Evolutionary conservation across 1,284 basidiomycete genomes (phyloP).

Genomic region (Takashimella tepidaria): DNA sequence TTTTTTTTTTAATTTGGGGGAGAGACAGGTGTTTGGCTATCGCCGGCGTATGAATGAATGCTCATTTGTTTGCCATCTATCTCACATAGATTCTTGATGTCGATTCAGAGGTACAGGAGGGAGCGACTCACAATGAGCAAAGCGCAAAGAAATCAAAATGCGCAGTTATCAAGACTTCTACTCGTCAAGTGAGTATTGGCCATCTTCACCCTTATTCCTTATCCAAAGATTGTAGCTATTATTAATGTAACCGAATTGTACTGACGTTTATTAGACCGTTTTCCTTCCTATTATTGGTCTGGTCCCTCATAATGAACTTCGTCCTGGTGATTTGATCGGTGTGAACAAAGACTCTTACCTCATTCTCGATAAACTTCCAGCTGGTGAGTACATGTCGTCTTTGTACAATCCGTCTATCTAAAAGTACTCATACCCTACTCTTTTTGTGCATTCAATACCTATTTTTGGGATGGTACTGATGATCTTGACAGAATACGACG

Average conservation of each 20-base stretch:
- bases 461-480: too few species aligned
- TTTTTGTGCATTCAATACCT: too few species aligned
- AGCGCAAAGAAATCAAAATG: conserved; percentile 94
- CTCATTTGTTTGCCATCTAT: too few species aligned
- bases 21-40: too few species aligned
- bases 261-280: conserved; percentile 61
- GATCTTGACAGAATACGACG: conserved; percentile 64
- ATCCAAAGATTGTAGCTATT: too few species aligned
- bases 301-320: conserved; percentile 82
- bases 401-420: too few species aligned
- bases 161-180: conserved; percentile 98
- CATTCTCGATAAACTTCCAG: conserved; percentile 78
- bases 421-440: too few species aligned
- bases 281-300: conserved; percentile 98
- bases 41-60: too few species aligned
- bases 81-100: conserved; percentile 80
- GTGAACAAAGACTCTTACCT: conserved; percentile 99
- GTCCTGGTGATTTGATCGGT: conserved; percentile 90
- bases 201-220: too few species aligned
- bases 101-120: conserved; percentile 89
- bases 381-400: conserved; percentile 27
- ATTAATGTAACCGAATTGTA: too few species aligned
- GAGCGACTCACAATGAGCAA: conserved; percentile 88
- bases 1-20: too few species aligned
- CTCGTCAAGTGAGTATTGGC: conserved; percentile 59